Conservation (phyloP, 169 alveolate species). For the Hepatocystis sp. region DNA sequence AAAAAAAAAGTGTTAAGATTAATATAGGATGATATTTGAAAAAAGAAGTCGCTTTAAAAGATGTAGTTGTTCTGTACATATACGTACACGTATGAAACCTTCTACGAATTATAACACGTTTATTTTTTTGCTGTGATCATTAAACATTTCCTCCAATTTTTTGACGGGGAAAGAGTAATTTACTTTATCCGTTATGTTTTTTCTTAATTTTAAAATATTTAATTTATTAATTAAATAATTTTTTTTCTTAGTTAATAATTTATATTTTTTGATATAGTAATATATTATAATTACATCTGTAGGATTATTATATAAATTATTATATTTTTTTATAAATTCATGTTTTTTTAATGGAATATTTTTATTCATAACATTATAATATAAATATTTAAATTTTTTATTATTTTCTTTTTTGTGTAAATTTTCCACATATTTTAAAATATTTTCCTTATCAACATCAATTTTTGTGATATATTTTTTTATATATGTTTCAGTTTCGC, state of each 20-base stretch:
- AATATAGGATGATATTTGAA: no score
- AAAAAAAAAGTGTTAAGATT: no score
- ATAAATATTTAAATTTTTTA: conserved; percentile 37
- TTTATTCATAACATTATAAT: conserved; percentile 52
- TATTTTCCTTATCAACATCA: conserved; percentile 35
- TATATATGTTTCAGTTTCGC: conserved; percentile 32
- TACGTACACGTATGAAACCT: no score
- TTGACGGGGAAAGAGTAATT: conserved; percentile 46
- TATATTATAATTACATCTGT: conserved; percentile 51
- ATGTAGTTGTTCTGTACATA: no score
- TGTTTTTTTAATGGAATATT: conserved; percentile 41
- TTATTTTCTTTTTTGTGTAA: conserved; percentile 32
- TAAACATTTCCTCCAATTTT: conserved; percentile 61
- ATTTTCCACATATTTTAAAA: conserved; percentile 38
- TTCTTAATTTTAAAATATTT: conserved; percentile 36
- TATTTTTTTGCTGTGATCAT: conserved; percentile 55
- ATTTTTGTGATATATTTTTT: conserved; percentile 24
- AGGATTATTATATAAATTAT: conserved; percentile 35
- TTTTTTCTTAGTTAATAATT: conserved; percentile 51
- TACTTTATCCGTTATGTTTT: conserved; percentile 36
- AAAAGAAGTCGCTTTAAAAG: no score
- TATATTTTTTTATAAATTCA: conserved; percentile 68
- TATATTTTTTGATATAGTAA: conserved; percentile 58
- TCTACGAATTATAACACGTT: conserved; percentile 27
- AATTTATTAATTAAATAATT: conserved; percentile 35